Base-by-base conservation (phyloP, 2,329 filamentous ascomycete species). In the Penicillium decumbens region DNA sequence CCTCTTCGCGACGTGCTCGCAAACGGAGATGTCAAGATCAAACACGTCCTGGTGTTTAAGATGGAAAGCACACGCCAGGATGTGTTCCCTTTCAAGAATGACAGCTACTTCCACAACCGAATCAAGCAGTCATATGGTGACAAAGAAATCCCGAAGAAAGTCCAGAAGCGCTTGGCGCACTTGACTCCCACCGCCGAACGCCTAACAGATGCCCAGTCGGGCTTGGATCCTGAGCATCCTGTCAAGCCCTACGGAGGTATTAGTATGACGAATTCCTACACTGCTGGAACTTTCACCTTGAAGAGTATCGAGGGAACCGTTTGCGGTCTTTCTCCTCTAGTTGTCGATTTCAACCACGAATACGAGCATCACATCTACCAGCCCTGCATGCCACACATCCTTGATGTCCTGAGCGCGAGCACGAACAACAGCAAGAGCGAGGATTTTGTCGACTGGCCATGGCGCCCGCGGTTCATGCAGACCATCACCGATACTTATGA, bases 11-110 rank as follows among this genome's bases (percentile, higher is more conserved):
- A 55, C 2, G 52, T 50, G 3, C 41, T 64, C 9, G 37, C 55
- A 4, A 52, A 49, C 12, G 60, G 57, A 7, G 50, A 56, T 27
- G 54, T 74, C 6, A 64, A 66, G 15, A 71, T 76, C 46, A 71
- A 71, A 39, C 72, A 76, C 41, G 56, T 76, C 13, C 53, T 76
- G 6, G 50, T 75, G 6, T 53, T 76, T 10, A 63, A 72, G 27
- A 63, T 76, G 10, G 73, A 76, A 45, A 74, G 72, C 41, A 75
- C 72, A 3, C 64, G 73, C 25, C 70, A 72, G 18, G 73, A 76
- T 35, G 67, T 75, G 1, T 76, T 75, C 30, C 73, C 73, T 0
- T 54, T 76, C 28, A 56, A 55, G 18, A 72, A 73, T 32, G 70
- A 70, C 47, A 57, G 65, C 2, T 69, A 67, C 2, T 48, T 64